These are phyloP conservation scores for Ophiorrhiza pumila DNA, from an alignment of 257 asterid genomes.

Conservation along the genomic window DNA sequence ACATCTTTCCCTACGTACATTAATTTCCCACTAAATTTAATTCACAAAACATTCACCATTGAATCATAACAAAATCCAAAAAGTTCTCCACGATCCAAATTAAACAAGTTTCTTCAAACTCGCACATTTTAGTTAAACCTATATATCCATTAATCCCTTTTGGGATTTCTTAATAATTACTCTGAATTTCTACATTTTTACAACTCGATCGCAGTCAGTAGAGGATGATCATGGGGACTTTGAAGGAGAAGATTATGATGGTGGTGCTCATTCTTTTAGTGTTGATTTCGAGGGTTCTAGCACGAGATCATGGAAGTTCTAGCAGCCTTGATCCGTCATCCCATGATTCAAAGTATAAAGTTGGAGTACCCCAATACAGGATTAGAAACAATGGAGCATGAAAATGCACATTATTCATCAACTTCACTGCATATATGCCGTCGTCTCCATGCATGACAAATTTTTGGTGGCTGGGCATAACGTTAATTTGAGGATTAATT, in stretches of 20 bases:
- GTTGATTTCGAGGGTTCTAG: background rate
- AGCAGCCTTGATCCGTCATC: background rate
- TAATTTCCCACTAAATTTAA: no score
- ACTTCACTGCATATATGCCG: background rate
- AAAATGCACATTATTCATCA: background rate
- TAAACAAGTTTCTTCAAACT: background rate
- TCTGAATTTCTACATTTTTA: no score
- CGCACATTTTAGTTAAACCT: background rate
- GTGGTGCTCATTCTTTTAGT: background rate
- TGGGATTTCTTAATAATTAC: background rate
- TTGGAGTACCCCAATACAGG: slow-evolving; percentile 1
- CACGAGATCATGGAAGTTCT: background rate
- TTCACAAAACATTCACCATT: background rate
- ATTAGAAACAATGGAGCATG: background rate
- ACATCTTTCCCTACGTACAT: no score
- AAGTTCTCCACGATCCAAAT: background rate
- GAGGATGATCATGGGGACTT: background rate
- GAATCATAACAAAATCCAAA: slow-evolving; percentile 4
- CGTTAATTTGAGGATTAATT: no score
- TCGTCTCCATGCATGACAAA: background rate
- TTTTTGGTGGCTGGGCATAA: no score
- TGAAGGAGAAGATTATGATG: background rate
- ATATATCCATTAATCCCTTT: background rate
- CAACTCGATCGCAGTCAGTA: no score
- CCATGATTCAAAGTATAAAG: background rate